Evolutionary conservation across 1,284 basidiomycete genomes (phyloP).

Genomic region (Sanghuangporus sanghuang): DNA sequence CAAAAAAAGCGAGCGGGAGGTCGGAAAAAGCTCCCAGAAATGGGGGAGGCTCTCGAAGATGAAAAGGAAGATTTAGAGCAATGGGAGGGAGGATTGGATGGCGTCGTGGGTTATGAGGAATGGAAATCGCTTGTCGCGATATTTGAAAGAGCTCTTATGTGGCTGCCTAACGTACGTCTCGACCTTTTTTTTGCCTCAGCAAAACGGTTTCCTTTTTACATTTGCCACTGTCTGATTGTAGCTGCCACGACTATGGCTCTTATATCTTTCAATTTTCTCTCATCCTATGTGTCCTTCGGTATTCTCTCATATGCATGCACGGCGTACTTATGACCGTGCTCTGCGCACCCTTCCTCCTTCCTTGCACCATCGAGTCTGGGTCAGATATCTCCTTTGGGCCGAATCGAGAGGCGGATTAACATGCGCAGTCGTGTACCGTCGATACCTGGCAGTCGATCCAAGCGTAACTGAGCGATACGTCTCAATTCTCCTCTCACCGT

Average conservation of each 20-base stretch:
- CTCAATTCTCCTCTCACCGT: conserved; percentile 64
- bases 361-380: conserved; percentile 93
- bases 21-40: conserved; percentile 83
- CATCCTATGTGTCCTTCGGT: conserved; percentile 87
- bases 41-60: conserved; percentile 84
- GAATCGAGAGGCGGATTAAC: conserved; percentile 82
- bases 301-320: conserved; percentile 86
- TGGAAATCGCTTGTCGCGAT: conserved; percentile 88
- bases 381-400: conserved; percentile 92
- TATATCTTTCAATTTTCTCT: conserved; percentile 87
- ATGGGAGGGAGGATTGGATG: conserved; percentile 85
- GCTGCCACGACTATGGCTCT: conserved; percentile 92
- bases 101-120: conserved; percentile 88
- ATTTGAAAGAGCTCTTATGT: conserved; percentile 92
- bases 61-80: conserved; percentile 72
- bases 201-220: conserved; percentile 9
- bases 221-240: conserved; percentile 28
- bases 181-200: conserved; percentile 7
- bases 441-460: conserved; percentile 85
- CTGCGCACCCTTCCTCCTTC: conserved; percentile 91
- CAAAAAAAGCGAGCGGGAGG: conserved; percentile 76
- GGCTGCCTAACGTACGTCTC: conserved; percentile 77
- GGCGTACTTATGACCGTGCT: conserved; percentile 92
- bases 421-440: conserved; percentile 83
- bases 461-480: conserved; percentile 85